Conservation (phyloP, 805 yeast species). For the Yamadazyma paraphyllophila region DNA sequence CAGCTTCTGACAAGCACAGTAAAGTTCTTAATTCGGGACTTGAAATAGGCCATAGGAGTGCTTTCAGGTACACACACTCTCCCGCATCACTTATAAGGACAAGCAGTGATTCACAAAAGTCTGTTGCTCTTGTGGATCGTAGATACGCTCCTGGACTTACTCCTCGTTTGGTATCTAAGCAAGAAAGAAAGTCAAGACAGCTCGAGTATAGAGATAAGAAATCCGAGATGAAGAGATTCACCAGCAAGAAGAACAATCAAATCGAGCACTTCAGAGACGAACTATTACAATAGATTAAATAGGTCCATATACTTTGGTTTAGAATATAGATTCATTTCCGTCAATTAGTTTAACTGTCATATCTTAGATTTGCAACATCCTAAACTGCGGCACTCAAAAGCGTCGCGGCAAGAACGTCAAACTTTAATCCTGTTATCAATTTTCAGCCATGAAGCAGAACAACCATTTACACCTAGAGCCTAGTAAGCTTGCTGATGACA, state of each 20-base stretch:
- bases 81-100: slow-evolving; percentile 26
- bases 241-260: slow-evolving; percentile 27
- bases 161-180: slow-evolving; percentile 25
- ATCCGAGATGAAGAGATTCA: slow-evolving; percentile 23
- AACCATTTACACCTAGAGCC: slow-evolving; percentile 6
- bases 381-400: not conserved
- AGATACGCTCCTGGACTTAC: slow-evolving; percentile 41
- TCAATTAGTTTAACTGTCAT: not conserved
- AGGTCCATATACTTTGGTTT: not conserved
- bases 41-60: slow-evolving; percentile 77
- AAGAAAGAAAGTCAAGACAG: slow-evolving; percentile 29
- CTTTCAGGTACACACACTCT: slow-evolving; percentile 71
- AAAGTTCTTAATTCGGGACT: slow-evolving; percentile 66
- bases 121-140: slow-evolving; percentile 75
- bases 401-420: not conserved
- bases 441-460: not conserved
- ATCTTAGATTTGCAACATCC: too few relatives aligned
- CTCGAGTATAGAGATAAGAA: slow-evolving; percentile 24
- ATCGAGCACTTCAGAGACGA: slow-evolving; percentile 41
- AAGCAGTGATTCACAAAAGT: slow-evolving; percentile 61
- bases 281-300: slow-evolving; percentile 6
- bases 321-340: not conserved
- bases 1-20: slow-evolving; percentile 15
- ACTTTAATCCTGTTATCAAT: not conserved
- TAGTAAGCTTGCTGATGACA: slow-evolving; percentile 21